Evolutionary conservation across 2,329 filamentous ascomycete genomes (phyloP), one percentile per base, ranked within the genome.

Genomic region (Laburnicola sp.): DNA sequence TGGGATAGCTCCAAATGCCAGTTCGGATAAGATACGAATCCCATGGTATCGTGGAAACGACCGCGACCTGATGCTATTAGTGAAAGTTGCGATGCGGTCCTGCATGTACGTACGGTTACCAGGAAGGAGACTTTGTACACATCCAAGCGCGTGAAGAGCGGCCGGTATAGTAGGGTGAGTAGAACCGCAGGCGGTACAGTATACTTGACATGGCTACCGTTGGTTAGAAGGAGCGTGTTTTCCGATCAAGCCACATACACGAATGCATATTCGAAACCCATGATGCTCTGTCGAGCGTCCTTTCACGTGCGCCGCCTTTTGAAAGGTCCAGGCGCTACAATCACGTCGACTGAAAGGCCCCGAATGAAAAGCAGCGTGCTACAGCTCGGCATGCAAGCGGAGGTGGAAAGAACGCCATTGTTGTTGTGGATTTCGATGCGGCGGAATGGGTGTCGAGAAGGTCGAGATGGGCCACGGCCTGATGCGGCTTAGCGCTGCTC

Each of bases 1-100:
- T 72, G 1, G 87, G 87, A 63, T 90, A 91, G 7, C 83, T 85
- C 87, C 88, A 91, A 64, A 91, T 81, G 38, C 78, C 75, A 47
- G 77, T 82, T 57, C 79, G 81, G 60, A 91, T 87, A 35, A 91
- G 78, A 69, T 89, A 89, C 6, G 86, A 87, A 63, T 91, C 87
- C 87, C 87, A 91, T 28, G 88, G 88, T 25, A 86, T 84, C 0
- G 88, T 89, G 3, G 86, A 82, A 25, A 78, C 62, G 41, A 91
- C 83, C 21, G 87, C 86, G 57, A 89, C 78, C 75, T 80, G 52
- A 32, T 6, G 22, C 16, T 48, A 62, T 73, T 54, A 74, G 66
- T 37, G 37, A 41, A 42, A 11, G 23, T 28, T n/a, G 22, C 16
- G 21, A 21, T 27, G 27, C 10, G 34, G 26, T 16, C 34, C 37